Evolutionary conservation across 768 basidiomycete species (phyloP), one percentile per base, ranked within the genome.

Genomic region (Boletus barrowsii): DNA sequence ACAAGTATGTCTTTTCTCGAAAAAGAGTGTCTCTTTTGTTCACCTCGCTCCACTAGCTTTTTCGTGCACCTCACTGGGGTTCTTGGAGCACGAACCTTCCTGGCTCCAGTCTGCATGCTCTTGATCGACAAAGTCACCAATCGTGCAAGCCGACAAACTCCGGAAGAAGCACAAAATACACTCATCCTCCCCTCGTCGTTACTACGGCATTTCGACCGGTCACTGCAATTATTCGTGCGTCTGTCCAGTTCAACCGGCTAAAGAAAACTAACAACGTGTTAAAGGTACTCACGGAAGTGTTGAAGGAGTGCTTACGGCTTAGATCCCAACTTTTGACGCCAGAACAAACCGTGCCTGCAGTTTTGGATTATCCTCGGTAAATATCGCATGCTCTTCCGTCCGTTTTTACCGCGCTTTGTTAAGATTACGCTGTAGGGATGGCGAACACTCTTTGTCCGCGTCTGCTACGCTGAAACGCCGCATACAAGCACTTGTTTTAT

Each of bases 61-160:
- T 98, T 94, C 72, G 77, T 84, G 3, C 93, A 95, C 65, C 80
- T 99, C 14, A 81, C 90, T 20, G 84, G 91, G 51, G 86, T 88
- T 2, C 79, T 98, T 20, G 94, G 92, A 3, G 74, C 86, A 8
- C 73, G 78, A 9, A 85, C 92, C 29, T 99, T 95, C 76, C 73
- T 96, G 42, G 78, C 90, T 0, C 87, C 93, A 0, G 69, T 97
- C 14, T 83, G 80, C 51, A 88, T 97, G 83, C 81, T 98, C 0
- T 76, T 98, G 22, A 77, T 93, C 2, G 91, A 95, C 62, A 91
- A 88, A 61, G 75, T 80, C 4, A 80, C 84, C 10, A 89, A 83
- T 59, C 83, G 86, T 17, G 78, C 87, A 35, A 79, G 83, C 11
- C 82, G 86, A 42, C 87, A 86, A 65, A 76, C 73, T 35, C 60